Base-by-base conservation (phyloP, 768 basidiomycete species). In the Suillus placidus region DNA sequence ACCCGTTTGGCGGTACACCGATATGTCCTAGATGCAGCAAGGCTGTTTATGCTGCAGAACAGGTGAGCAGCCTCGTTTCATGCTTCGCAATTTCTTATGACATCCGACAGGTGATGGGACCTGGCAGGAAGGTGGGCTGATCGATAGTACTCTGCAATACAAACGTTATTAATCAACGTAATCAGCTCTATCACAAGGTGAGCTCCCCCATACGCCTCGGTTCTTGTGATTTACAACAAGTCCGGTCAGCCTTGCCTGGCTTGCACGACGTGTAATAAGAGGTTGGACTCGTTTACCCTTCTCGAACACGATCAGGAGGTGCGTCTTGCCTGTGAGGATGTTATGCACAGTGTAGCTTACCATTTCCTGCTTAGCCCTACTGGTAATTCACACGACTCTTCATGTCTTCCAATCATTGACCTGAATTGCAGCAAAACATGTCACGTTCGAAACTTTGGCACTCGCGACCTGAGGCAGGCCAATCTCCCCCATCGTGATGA, bases 231-330 rank as follows among this genome's bases (percentile, higher is more conserved):
- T 56, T 30, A 43, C 62, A 16, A 67, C 9, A 16, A 3, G 16
- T 60, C 2, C 61, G 47, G n/a, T 63, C 38, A 94, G 92, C 88
- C 87, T 30, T 96, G 94, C 79, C 81, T 96, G 52, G 83, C 89
- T 20, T 96, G 94, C 74, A 88, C 81, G 62, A 81, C 78, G 14
- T 96, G 94, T 74, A 86, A 83, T 71, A 93, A 92, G 75, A 81
- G 92, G 42, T 82, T 96, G 16, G 93, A 94, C 73, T 92, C 93
- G 0, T 79, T 85, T 63, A 85, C 85, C 23, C 81, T 96, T 30
- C 80, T 94, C 8, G 94, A 96, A 75, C 94, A 96, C 73, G 87
- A 95, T 71, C 84, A 90, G 72, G 81, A 92, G 84, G 94, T 92
- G 67, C 63, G 87, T 73, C 30, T n/a, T n/a, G 9, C 56, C 63